Evolutionary conservation across 805 yeast genomes (phyloP).

Genomic region (Myxozyma mucilagina): DNA sequence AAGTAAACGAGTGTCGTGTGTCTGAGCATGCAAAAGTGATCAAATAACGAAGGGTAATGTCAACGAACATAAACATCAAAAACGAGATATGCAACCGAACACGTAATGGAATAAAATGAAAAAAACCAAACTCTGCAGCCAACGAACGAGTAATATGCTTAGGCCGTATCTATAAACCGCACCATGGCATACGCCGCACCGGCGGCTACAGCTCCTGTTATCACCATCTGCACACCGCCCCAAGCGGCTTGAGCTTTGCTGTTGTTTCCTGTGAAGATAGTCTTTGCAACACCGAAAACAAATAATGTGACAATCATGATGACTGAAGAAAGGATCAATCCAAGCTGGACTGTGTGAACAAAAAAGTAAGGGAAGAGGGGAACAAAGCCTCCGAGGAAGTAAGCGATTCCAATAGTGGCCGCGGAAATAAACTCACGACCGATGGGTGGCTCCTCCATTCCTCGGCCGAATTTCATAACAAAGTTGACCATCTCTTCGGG

Average conservation of each 20-base stretch:
- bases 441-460: slow-evolving; percentile 94
- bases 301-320: slow-evolving; percentile 86
- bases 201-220: slow-evolving; percentile 97
- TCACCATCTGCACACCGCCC: slow-evolving; percentile 89
- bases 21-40: not conserved
- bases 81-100: not conserved
- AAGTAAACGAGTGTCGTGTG: not conserved
- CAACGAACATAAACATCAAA: not conserved
- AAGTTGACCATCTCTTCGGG: slow-evolving; percentile 83
- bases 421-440: slow-evolving; percentile 88
- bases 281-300: slow-evolving; percentile 82
- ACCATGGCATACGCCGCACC: slow-evolving; percentile 96
- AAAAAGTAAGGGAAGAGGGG: slow-evolving; percentile 92
- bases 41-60: too few species aligned
- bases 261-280: slow-evolving; percentile 69
- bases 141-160: not conserved
- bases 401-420: slow-evolving; percentile 82
- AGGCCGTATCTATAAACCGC: slow-evolving; percentile 57
- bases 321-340: slow-evolving; percentile 69
- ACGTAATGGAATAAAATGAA: not conserved
- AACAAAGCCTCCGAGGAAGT: slow-evolving; percentile 88
- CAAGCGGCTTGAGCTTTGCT: slow-evolving; percentile 41
- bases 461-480: slow-evolving; percentile 76
- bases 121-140: not conserved
- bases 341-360: slow-evolving; percentile 69